These are phyloP conservation scores for Galerina sulciceps DNA, from an alignment of 768 basidiomycete genomes.

Conservation along the genomic window DNA sequence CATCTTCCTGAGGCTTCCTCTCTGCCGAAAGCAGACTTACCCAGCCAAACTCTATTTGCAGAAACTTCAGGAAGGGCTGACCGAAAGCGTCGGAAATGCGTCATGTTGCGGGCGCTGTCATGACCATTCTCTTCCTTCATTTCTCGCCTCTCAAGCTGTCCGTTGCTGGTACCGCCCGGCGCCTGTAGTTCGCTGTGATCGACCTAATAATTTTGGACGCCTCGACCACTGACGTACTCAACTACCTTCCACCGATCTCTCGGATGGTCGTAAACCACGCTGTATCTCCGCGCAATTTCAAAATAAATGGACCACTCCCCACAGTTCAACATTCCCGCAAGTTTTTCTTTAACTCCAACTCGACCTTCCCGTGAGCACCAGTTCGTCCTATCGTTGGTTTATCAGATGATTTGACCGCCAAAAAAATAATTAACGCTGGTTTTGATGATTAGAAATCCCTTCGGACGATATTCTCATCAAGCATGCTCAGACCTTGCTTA, in stretches of 20 bases:
- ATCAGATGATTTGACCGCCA: not conserved
- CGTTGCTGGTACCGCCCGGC: not conserved
- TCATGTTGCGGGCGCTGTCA: not conserved
- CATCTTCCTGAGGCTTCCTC: no score
- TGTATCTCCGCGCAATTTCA: not conserved
- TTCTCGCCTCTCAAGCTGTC: not conserved
- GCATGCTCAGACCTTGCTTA: constrained; percentile 47
- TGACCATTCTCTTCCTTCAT: not conserved
- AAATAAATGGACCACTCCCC: not conserved
- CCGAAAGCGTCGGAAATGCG: constrained; percentile 1
- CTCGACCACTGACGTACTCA: not conserved
- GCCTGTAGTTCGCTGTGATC: not conserved
- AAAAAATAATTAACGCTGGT: not conserved
- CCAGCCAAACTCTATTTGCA: not conserved
- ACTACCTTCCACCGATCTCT: not conserved
- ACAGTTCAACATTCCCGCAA: not conserved
- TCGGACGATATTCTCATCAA: constrained; percentile 47
- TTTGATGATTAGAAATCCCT: constrained; percentile 46
- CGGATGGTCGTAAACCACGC: not conserved
- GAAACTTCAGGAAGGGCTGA: not conserved
- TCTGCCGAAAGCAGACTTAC: no score
- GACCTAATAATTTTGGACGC: not conserved
- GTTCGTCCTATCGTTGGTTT: not conserved
- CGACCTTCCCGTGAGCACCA: constrained; percentile 11
- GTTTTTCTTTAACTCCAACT: constrained; percentile 9